These are phyloP conservation scores for Pyricularia pennisetigena DNA, from an alignment of 2,329 filamentous ascomycete species.

Conservation along the genomic window DNA sequence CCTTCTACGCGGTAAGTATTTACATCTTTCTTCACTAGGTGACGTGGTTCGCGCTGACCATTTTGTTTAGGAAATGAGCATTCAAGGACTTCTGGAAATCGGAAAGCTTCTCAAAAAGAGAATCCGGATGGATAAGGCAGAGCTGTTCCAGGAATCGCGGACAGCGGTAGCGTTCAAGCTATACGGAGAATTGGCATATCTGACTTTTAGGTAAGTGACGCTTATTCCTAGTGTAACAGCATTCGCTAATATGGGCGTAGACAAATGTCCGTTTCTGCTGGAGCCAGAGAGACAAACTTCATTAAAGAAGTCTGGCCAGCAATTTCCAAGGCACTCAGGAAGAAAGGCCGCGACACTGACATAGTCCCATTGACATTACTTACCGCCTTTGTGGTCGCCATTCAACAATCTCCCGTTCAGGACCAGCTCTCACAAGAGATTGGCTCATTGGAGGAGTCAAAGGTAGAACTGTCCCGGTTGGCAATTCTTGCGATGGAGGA, in stretches of 20 bases:
- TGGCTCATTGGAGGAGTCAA: not conserved
- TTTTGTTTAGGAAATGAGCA: constrained; percentile 25
- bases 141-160: not conserved
- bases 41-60: not conserved
- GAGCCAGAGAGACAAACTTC: not conserved
- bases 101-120: not conserved
- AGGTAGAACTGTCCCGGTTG: not conserved
- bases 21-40: not conserved
- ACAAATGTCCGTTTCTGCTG: constrained; percentile 24
- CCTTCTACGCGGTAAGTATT: constrained; percentile 32
- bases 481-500: not conserved
- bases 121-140: not conserved
- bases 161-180: constrained; percentile 4
- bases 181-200: constrained; percentile 10
- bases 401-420: not conserved
- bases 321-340: not conserved
- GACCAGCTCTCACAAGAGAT: not conserved
- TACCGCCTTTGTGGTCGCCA: not conserved
- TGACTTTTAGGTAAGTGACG: constrained; percentile 13
- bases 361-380: not conserved
- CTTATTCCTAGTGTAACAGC: not conserved
- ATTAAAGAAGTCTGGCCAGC: constrained; percentile 2
- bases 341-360: not conserved
- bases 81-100: not conserved
- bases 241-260: constrained; percentile 13